Percentiles rank a stretch among this genome's conserved stretches.
Evolutionary conservation across 495 filamentous ascomycete genomes (phyloP).

Genomic region (Trichocladium uniseriatum): DNA sequence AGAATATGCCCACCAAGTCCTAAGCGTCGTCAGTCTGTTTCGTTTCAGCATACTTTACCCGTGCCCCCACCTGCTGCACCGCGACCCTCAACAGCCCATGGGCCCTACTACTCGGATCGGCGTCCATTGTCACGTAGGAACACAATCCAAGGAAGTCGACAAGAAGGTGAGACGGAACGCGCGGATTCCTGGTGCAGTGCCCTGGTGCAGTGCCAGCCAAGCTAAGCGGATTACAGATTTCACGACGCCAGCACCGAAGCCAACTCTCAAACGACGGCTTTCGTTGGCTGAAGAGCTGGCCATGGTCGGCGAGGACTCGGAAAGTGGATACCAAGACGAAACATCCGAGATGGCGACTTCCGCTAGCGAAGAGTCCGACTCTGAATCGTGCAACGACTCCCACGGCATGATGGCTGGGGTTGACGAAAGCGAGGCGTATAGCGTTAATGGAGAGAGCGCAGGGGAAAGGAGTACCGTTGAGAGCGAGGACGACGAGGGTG

Average conservation of each 20-base stretch:
- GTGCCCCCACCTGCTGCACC: neutral
- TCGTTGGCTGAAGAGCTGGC: constrained; percentile 18
- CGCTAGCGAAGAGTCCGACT: neutral
- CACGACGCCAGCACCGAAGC: neutral
- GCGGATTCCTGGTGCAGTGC: too few relatives aligned
- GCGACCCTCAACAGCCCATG: neutral
- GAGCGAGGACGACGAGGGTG: neutral
- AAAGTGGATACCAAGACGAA: constrained; percentile 10
- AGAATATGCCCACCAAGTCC: neutral
- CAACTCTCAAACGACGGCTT: constrained; percentile 2
- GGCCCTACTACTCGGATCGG: neutral
- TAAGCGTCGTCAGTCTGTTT: neutral
- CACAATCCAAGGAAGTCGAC: constrained; percentile 10
- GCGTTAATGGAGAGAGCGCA: neutral
- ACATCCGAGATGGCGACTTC: constrained; percentile 2
- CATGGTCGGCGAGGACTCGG: constrained; percentile 11
- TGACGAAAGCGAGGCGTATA: neutral
- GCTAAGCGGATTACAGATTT: neutral
- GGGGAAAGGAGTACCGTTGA: neutral
- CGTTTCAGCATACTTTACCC: neutral
- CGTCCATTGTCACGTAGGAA: constrained; percentile 2
- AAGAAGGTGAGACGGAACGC: constrained; percentile 17
- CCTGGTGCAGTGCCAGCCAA: too few relatives aligned
- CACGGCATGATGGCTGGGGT: neutral
- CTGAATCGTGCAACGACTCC: neutral